phyloP scores from a whole-genome alignment of 805 yeast genomes.

The Pichia paraexigua region DNA sequence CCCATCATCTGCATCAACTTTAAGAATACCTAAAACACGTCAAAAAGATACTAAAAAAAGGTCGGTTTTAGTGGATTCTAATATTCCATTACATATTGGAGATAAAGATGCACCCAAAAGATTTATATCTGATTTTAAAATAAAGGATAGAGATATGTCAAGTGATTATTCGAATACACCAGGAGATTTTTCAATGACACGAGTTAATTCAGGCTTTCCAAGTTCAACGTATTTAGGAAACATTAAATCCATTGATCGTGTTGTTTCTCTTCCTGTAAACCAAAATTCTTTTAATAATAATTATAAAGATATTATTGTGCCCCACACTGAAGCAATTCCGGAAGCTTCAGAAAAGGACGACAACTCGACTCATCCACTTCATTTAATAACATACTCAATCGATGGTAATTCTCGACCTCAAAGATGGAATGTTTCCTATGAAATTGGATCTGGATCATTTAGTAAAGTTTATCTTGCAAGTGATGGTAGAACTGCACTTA shows the following conservation, averaged over 20 bases:
- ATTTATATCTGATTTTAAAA: slow-evolving; percentile 13
- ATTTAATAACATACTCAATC: slow-evolving; percentile 2
- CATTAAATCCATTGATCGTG: slow-evolving; percentile 24
- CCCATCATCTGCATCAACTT: not conserved
- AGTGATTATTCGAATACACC: not conserved
- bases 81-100: not conserved
- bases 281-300: not conserved
- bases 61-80: slow-evolving; percentile 2
- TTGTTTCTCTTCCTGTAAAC: slow-evolving; percentile 22
- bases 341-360: not conserved
- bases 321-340: not conserved
- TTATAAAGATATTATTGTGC: not conserved
- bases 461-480: slow-evolving; percentile 51
- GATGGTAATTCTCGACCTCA: slow-evolving; percentile 10
- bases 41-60: not conserved
- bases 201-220: not conserved
- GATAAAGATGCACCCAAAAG: not conserved
- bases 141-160: slow-evolving; percentile 5
- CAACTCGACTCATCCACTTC: not conserved
- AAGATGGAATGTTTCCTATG: slow-evolving; percentile 27
- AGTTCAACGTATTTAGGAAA: not conserved
- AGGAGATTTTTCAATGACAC: not conserved
- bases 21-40: slow-evolving; percentile 1
- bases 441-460: slow-evolving; percentile 63
- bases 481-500: slow-evolving; percentile 53